Evolutionary conservation across 768 basidiomycete genomes (phyloP).

Genomic region (Cantharellus cinnabarinus): DNA sequence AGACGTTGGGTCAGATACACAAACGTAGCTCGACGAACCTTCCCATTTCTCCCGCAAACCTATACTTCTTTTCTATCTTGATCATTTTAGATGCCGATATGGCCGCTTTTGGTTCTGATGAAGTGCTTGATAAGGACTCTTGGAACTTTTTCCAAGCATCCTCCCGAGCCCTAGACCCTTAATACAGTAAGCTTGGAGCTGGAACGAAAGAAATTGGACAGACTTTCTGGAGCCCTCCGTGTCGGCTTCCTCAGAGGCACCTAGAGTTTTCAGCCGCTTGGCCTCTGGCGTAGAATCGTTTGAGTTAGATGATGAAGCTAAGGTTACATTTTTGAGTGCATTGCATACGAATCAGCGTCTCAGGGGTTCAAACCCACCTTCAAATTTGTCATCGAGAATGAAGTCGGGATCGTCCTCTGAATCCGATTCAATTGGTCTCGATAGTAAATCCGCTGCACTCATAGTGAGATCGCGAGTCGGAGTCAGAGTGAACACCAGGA

Average conservation of each 20-base stretch:
- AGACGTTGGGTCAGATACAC: not conserved
- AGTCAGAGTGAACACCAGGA: too few species aligned
- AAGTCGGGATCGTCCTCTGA: not conserved
- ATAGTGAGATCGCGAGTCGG: too few species aligned
- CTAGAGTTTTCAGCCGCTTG: not conserved
- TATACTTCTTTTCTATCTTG: constrained; percentile 46
- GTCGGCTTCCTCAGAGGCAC: not conserved
- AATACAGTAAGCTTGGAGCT: not conserved
- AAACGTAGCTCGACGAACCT: constrained; percentile 27
- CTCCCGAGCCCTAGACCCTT: not conserved
- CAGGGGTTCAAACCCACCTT: not conserved
- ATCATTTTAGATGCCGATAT: constrained; percentile 22
- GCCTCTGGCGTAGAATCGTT: not conserved
- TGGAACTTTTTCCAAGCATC: not conserved
- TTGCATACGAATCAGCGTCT: not conserved
- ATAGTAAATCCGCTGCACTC: too few species aligned
- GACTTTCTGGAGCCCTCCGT: not conserved
- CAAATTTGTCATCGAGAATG: not conserved
- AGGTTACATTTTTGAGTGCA: not conserved
- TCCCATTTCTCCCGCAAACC: constrained; percentile 60
- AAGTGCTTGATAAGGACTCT: not conserved
- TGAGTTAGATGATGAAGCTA: not conserved
- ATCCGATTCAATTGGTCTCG: too few species aligned
- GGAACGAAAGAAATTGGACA: not conserved
- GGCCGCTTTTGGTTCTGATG: not conserved